Evolutionary conservation across 1,284 basidiomycete species (phyloP), one percentile per base, ranked within the genome.

Genomic region (Melampsora abietis-canadensis): DNA sequence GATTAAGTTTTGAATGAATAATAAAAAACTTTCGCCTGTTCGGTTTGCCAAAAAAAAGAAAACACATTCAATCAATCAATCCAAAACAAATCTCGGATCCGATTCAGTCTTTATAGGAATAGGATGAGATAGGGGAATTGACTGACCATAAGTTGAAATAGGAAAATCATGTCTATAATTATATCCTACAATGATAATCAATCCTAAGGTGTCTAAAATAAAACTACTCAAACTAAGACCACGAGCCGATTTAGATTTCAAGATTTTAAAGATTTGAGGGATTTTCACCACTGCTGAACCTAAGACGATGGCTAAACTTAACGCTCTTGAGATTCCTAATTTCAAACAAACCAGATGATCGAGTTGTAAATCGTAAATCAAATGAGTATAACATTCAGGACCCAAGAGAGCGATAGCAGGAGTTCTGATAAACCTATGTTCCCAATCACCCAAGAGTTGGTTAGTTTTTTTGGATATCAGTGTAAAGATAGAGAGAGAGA

Each of bases 201-300:
- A 86, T 0, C 88, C 92, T 80, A 96, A 92, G 51, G 89, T 90
- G 80, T 94, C 93, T 27, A 93, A 87, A 4, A 76, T 67, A 17
- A 76, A 81, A 66, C 67, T 80, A 77, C 76, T 83, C 80, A 81
- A 83, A 2, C 90, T 92, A 54, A 98, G 86, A 3, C 94, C 94
- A 47, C 89, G 85, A 0, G 93, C 92, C 7, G 91, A 93, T 19
- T 85, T 84, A 4, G 88, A 79, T 19, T 79, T 78, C 7, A 85
- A 78, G 72, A 87, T 85, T 80, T 85, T 86, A 79, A 85, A 78
- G 70, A 87, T 86, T 81, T 98, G 95, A 3, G 95, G 95, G 15
- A 98, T 86, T 83, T 98, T 98, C 88, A 98, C 92, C 77, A 98
- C 92, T 31, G 90, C 89, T 1, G 94, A 94, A 66, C 94, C 95